phyloP scores from a whole-genome alignment of 345 rosid species.

The Citrus glauca region DNA sequence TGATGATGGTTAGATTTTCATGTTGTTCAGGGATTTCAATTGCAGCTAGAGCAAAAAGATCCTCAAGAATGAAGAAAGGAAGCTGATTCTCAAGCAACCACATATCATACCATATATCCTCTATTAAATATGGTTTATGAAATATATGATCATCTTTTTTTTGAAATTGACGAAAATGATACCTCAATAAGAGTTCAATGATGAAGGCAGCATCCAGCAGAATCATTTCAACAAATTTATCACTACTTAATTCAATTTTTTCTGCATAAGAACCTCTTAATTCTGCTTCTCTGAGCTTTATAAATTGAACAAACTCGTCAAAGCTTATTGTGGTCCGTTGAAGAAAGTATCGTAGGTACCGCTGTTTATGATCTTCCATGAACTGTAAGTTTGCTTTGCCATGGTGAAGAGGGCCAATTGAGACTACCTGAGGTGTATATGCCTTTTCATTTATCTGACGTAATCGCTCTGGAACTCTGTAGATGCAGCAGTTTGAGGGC shows the following conservation, averaged over 20 bases:
- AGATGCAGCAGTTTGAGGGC: conserved; percentile 7
- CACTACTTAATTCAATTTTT: background rate
- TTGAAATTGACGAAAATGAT: background rate
- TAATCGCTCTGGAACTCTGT: conserved; percentile 2
- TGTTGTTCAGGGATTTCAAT: background rate
- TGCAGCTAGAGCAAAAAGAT: background rate
- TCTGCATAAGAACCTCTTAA: conserved; percentile 11
- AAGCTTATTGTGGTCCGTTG: background rate
- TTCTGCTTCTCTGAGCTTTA: background rate
- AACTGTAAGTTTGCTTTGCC: background rate
- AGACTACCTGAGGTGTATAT: conserved; percentile 15
- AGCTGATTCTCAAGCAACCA: conserved; percentile 14
- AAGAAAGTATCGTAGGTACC: conserved; percentile 7
- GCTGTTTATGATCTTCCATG: conserved; percentile 12
- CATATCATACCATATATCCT: background rate
- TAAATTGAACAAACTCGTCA: background rate
- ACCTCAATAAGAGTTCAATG: background rate
- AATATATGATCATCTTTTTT: background rate
- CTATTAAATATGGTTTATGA: background rate
- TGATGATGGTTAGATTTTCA: background rate
- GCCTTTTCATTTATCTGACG: background rate
- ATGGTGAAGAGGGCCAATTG: conserved; percentile 20
- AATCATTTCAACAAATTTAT: conserved; percentile 1
- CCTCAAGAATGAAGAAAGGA: conserved; percentile 11
- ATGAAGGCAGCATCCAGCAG: conserved; percentile 11